Percentiles rank a stretch among this genome's conserved stretches.
phyloP scores from a whole-genome alignment of 2,329 filamentous ascomycete species.

The Sporothrix mexicana region DNA sequence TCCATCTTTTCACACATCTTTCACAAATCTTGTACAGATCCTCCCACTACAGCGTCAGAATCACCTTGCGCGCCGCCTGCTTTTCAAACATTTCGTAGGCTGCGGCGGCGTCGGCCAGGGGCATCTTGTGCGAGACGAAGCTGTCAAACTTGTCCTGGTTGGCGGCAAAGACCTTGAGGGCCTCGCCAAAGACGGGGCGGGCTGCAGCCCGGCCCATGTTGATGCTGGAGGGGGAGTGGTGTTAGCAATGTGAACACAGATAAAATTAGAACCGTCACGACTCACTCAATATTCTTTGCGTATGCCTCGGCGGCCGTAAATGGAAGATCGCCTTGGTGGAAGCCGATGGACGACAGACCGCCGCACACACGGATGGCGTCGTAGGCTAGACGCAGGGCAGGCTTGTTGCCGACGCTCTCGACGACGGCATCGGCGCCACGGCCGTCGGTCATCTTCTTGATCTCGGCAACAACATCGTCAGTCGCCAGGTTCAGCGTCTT shows the following conservation, averaged over 20 bases:
- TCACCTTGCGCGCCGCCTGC: constrained; percentile 25
- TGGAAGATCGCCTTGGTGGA: constrained; percentile 34
- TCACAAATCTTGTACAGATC: too few relatives aligned
- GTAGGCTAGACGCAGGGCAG: constrained; percentile 32
- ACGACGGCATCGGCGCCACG: constrained; percentile 30
- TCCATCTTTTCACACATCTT: too few relatives aligned
- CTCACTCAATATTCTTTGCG: constrained; percentile 48
- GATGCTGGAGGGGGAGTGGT: constrained; percentile 51
- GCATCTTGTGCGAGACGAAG: constrained; percentile 28
- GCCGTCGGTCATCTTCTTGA: constrained; percentile 28
- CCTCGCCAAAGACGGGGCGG: constrained; percentile 22
- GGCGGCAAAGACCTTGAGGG: constrained; percentile 24
- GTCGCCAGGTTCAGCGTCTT: constrained; percentile 25
- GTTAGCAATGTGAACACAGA: constrained; percentile 45
- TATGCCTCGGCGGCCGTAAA: constrained; percentile 27
- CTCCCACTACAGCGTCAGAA: constrained; percentile 17
- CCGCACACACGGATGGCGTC: constrained; percentile 32
- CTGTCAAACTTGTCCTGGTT: constrained; percentile 31
- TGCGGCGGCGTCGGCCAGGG: constrained; percentile 4
- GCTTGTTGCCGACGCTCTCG: constrained; percentile 33
- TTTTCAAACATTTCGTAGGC: constrained; percentile 31
- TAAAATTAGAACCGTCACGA: neutral
- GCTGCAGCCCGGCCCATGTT: constrained; percentile 30
- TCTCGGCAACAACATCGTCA: constrained; percentile 29
- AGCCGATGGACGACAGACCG: constrained; percentile 33